phyloP scores from a whole-genome alignment of 768 basidiomycete species.

The Tulasnella sp. region DNA sequence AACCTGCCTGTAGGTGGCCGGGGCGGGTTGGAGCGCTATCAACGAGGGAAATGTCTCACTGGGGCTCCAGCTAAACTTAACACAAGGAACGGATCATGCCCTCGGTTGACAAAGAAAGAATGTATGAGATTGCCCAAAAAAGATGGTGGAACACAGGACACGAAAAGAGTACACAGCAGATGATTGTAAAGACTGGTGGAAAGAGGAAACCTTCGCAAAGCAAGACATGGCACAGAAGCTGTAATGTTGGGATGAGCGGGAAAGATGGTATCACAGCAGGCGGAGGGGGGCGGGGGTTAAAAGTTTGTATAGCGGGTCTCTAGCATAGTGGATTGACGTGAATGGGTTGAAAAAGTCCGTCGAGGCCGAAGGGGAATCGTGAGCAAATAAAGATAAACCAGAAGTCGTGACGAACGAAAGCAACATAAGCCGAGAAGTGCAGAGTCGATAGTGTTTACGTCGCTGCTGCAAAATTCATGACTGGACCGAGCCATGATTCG shows the following conservation, averaged over 20 bases:
- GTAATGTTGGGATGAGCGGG: neutral
- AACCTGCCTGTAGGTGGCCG: no score
- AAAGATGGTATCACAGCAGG: neutral
- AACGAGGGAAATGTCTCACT: no score
- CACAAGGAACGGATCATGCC: no score
- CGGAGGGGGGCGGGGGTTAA: neutral
- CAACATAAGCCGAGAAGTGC: neutral
- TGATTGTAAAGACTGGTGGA: neutral
- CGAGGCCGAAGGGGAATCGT: neutral
- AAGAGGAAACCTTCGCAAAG: neutral
- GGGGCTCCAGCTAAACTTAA: no score
- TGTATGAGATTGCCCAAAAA: neutral
- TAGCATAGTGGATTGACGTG: neutral
- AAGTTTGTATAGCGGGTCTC: neutral
- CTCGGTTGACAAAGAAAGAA: neutral
- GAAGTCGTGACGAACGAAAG: neutral
- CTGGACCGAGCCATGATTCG: slow-evolving; percentile 44
- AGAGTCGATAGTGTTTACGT: neutral
- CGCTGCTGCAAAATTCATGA: slow-evolving; percentile 34
- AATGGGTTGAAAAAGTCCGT: neutral
- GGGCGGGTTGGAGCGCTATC: no score
- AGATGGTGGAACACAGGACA: neutral
- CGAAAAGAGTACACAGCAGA: neutral
- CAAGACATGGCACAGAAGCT: neutral
- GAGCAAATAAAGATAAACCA: neutral